phyloP scores from a whole-genome alignment of 2,329 filamentous ascomycete genomes.

The Ceratocystis huliohia region DNA sequence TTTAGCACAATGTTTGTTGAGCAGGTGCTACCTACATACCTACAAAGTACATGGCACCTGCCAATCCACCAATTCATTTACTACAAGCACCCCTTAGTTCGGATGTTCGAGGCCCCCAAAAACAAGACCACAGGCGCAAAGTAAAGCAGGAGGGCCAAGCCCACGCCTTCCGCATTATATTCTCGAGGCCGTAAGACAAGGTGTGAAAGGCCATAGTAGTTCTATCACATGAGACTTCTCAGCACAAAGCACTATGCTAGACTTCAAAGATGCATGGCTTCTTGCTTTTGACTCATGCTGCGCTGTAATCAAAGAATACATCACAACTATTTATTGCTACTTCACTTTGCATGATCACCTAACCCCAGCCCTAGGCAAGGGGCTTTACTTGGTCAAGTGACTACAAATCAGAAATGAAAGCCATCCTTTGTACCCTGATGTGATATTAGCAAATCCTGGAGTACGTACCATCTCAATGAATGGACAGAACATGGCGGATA shows the following conservation, averaged over 20 bases:
- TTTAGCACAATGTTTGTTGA: too few species aligned
- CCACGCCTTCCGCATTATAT: background rate
- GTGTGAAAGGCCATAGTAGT: background rate
- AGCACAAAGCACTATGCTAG: too few species aligned
- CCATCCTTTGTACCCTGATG: slow-evolving; percentile 1
- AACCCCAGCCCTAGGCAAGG: slow-evolving; percentile 3
- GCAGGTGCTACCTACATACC: background rate
- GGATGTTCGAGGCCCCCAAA: background rate
- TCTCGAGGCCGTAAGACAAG: background rate
- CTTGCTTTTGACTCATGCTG: too few species aligned
- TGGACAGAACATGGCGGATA: too few species aligned
- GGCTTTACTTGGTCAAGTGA: background rate
- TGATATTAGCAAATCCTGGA: background rate
- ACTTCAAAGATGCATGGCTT: too few species aligned
- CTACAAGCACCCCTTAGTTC: background rate
- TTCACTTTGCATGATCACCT: background rate
- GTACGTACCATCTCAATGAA: background rate
- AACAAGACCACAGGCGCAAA: background rate
- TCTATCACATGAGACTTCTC: background rate
- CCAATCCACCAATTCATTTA: background rate
- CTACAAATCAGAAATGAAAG: slow-evolving; percentile 6
- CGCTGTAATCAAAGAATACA: background rate
- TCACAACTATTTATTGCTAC: background rate
- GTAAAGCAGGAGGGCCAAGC: background rate
- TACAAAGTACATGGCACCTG: background rate